Evolutionary conservation across 2,329 filamentous ascomycete genomes (phyloP).

Genomic region (Hymenoscyphus salicellus): DNA sequence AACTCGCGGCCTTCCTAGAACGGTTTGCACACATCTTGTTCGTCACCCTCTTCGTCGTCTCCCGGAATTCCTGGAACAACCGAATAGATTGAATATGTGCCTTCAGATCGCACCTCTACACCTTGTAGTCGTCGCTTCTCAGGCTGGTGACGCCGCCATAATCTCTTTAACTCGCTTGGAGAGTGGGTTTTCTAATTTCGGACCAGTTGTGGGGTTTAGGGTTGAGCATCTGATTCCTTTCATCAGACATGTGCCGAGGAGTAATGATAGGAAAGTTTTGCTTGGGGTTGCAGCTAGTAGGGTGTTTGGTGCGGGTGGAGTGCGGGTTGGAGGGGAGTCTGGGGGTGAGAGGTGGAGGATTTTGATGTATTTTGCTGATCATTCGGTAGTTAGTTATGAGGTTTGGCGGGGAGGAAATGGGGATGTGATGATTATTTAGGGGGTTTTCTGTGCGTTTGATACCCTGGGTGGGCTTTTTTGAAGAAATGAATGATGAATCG

Average conservation of each 20-base stretch:
- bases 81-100: constrained; percentile 60
- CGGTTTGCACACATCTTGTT: constrained; percentile 21
- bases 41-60: background rate
- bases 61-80: constrained; percentile 15
- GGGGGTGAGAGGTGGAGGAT: constrained; percentile 47
- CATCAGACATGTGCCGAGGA: constrained; percentile 19
- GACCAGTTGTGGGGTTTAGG: constrained; percentile 41
- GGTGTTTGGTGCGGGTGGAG: constrained; percentile 62
- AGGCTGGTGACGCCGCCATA: constrained; percentile 63
- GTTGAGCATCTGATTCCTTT: constrained; percentile 53
- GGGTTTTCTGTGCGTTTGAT: background rate
- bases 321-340: constrained; percentile 59
- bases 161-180: constrained; percentile 54
- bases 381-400: constrained; percentile 1
- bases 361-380: background rate
- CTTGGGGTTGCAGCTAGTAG: constrained; percentile 67
- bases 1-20: constrained; percentile 14
- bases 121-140: constrained; percentile 64
- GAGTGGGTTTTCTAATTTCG: constrained; percentile 8
- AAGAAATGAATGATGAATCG: too few relatives aligned
- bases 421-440: constrained; percentile 2
- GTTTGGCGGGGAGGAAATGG: constrained; percentile 3
- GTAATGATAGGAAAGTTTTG: constrained; percentile 50
- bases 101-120: constrained; percentile 65
- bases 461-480: background rate